Base-by-base conservation (phyloP, 169 alveolate genomes). In the Plasmodium reichenowi region DNA sequence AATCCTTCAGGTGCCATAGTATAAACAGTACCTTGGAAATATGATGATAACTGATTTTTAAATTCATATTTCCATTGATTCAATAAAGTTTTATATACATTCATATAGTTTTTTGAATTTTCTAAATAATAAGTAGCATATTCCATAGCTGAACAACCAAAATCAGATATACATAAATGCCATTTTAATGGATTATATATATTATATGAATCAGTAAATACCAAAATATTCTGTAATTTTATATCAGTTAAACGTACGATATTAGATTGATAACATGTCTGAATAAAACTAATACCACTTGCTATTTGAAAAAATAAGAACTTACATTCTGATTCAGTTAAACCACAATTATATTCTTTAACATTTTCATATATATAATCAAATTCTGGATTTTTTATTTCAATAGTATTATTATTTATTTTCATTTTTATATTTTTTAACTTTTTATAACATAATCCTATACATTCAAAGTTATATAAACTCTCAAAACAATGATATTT, bases 251-350 rank as follows among this genome's bases (percentile, higher is more conserved):
- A 93, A 52, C 96, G 89, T 71, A 86, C 78, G 12, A 94, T 94
- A 66, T 94, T 88, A n/a, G 94, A 94, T 74, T 94, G 96, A 67
- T 90, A 92, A 64, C 95, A 92, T 88, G 92, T 94, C 3, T 94
- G 96, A 8, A 94, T 80, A 70, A 92, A 94, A 17, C 94, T 88
- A 13, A 92, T 87, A 5, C 96, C 95, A 48, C 88, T 88, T 26
- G 91, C 89, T 38, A 94, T 75, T 87, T 94, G 96, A 60, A 89
- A 88, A 78, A 94, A 89, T 24, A 94, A 74, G 62, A 89, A 94
- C 80, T 92, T 92, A 22, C 93, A 91, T 72, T 94, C 96, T 17
- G 70, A 80, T 74, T 92, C 95, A 22, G 93, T 88, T 52, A 94
- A 73, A 22, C 96, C 96, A 60, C 80, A 73, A 63, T 68, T 88